Percentiles rank a stretch among this genome's conserved stretches.
Evolutionary conservation across 2,329 filamentous ascomycete genomes (phyloP).

Genomic region (Aspergillus japonicus): DNA sequence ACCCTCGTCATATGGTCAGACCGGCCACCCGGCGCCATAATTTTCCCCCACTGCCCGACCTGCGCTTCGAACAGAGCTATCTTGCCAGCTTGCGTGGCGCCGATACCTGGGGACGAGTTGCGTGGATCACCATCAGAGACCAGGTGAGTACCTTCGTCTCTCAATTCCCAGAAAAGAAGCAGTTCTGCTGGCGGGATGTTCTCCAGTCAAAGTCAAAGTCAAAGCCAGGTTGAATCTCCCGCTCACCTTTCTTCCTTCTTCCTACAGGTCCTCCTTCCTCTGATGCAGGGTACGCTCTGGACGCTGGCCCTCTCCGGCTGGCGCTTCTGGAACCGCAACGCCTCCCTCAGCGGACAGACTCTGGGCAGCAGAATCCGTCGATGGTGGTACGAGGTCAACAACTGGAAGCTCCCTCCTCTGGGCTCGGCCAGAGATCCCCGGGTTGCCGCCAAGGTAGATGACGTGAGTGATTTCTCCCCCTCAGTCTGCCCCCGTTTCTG

Average conservation of each 20-base stretch:
- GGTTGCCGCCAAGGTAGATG: constrained; percentile 42
- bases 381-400: constrained; percentile 96
- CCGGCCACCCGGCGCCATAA: constrained; percentile 38
- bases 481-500: not conserved
- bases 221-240: not conserved
- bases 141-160: constrained; percentile 58
- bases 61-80: constrained; percentile 98
- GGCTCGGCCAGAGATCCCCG: constrained; percentile 28
- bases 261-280: constrained; percentile 76
- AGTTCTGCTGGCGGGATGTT: not conserved
- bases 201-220: not conserved
- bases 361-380: constrained; percentile 74
- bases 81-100: constrained; percentile 81
- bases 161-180: no score
- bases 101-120: constrained; percentile 74
- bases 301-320: constrained; percentile 82
- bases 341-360: constrained; percentile 72
- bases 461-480: constrained; percentile 36
- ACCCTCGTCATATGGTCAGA: constrained; percentile 36
- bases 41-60: constrained; percentile 75
- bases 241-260: not conserved
- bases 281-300: constrained; percentile 86
- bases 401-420: constrained; percentile 69
- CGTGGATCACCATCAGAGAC: constrained; percentile 82
- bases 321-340: constrained; percentile 82